These are phyloP conservation scores for Clarireedia monteithiana DNA, from an alignment of 2,329 filamentous ascomycete genomes.

Conservation along the genomic window DNA sequence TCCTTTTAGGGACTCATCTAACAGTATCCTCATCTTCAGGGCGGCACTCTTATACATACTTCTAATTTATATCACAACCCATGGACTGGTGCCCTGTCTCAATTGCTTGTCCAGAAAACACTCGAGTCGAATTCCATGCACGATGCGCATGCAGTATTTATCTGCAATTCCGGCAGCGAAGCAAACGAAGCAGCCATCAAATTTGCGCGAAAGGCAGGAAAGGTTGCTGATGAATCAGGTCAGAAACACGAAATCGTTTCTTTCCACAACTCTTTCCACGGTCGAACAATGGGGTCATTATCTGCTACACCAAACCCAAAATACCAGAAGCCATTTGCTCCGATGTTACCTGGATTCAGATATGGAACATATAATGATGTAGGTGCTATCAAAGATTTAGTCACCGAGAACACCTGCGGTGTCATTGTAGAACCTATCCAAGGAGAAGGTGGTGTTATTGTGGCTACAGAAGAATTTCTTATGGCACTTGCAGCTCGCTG, in stretches of 20 bases:
- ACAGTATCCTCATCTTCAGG: constrained; percentile 32
- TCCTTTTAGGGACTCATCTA: background rate
- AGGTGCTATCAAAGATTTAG: constrained; percentile 58
- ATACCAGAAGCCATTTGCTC: constrained; percentile 90
- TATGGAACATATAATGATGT: constrained; percentile 84
- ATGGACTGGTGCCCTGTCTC: constrained; percentile 85
- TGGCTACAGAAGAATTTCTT: constrained; percentile 77
- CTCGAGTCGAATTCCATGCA: constrained; percentile 73
- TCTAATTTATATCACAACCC: constrained; percentile 97
- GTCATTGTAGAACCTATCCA: constrained; percentile 97
- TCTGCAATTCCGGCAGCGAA: constrained; percentile 94
- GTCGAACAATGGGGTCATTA: constrained; percentile 87
- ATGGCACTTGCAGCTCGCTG: constrained; percentile 76
- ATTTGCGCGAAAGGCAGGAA: constrained; percentile 87
- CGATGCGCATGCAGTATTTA: constrained; percentile 71
- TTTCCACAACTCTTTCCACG: constrained; percentile 90
- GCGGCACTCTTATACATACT: constrained; percentile 75
- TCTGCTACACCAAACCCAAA: constrained; percentile 98
- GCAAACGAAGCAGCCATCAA: constrained; percentile 98
- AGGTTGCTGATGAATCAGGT: constrained; percentile 62
- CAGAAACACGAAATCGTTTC: constrained; percentile 79
- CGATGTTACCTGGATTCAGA: constrained; percentile 90
- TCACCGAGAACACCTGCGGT: constrained; percentile 82
- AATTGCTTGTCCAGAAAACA: constrained; percentile 77
- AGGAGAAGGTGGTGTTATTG: constrained; percentile 88